Percentiles rank a stretch among this genome's conserved stretches.
Conservation (phyloP, 495 filamentous ascomycete genomes). For the Hyphodiscus hymeniophilus region DNA sequence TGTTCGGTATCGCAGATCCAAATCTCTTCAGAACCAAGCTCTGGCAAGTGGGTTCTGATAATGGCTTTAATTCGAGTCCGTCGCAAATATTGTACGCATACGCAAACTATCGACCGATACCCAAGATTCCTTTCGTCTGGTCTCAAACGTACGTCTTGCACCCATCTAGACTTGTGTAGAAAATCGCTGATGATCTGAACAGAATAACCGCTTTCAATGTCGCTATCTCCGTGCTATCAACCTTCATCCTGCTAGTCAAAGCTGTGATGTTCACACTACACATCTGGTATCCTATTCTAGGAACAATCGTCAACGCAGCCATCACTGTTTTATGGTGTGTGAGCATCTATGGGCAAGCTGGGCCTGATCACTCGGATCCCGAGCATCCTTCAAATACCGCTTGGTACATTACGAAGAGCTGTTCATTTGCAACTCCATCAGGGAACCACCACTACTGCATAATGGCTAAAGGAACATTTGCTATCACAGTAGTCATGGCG, state of each 20-base stretch:
- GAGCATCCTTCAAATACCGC: slow-evolving; percentile 55
- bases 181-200: slow-evolving; percentile 4
- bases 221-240: slow-evolving; percentile 67
- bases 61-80: slow-evolving; percentile 79
- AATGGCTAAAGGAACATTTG: slow-evolving; percentile 70
- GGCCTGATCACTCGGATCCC: slow-evolving; percentile 71
- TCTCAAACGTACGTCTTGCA: slow-evolving; percentile 58
- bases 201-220: slow-evolving; percentile 79
- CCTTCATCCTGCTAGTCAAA: slow-evolving; percentile 60
- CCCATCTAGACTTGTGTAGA: not conserved
- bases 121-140: slow-evolving; percentile 69
- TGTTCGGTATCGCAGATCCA: slow-evolving; percentile 76
- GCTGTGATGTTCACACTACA: slow-evolving; percentile 61
- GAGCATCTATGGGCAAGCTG: slow-evolving; percentile 65
- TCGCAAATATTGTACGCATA: slow-evolving; percentile 62
- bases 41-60: slow-evolving; percentile 73
- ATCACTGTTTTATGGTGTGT: slow-evolving; percentile 58
- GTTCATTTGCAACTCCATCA: slow-evolving; percentile 50
- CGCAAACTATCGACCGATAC: slow-evolving; percentile 63
- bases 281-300: slow-evolving; percentile 63
- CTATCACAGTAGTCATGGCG: slow-evolving; percentile 61
- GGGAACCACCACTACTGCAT: slow-evolving; percentile 58
- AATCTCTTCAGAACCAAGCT: slow-evolving; percentile 69
- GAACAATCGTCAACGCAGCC: slow-evolving; percentile 46
- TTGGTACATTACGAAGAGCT: slow-evolving; percentile 81